Evolutionary conservation across 805 yeast genomes (phyloP), one percentile per base, ranked within the genome.

Genomic region (Tetrapisispora arboricola): DNA sequence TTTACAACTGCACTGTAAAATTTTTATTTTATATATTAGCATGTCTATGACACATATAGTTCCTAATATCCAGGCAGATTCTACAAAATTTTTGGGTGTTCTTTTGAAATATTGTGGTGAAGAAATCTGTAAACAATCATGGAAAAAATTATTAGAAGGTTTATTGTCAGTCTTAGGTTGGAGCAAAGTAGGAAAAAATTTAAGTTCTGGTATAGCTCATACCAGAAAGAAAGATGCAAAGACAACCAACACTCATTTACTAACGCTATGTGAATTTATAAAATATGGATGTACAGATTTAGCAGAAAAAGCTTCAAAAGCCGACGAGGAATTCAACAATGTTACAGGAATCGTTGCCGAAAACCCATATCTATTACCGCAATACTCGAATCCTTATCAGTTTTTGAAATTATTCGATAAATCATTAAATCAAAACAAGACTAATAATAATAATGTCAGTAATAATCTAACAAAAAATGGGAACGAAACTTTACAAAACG

Each of bases 1-100:
- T 21, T 61, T 82, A 44, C 75, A 73, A 42, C 58, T 82, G 20
- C 85, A 82, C 65, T 65, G 78, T 53, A 64, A 76, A 45, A 62
- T 72, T 17, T 55, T 82, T 41, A 71, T 83, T n/a, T 68, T 90
- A 24, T 88, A 82, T 57, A 69, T 90, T 15, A 83, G 82, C 50
- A 80, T 90, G 39, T 94, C 95, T 3, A 90, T 92, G 96, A 83
- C 96, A 15, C 96, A 92, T 58, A 82, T 92, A 31, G 73, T 73
- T 24, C 78, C 86, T 1, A 77, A 76, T 4, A 78, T 92, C 21
- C 72, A 95, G 41, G 73, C 75, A 34, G 87, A 84, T 44, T 76
- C 94, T 2, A 75, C 90, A 0, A 74, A 71, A 43, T 84, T 82
- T 50, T 63, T 88, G 20, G 67, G 70, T 30, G 67, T 78, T 3